Evolutionary conservation across 192 early-diverging fungal species (phyloP), one percentile per base, ranked within the genome.

Genomic region (Lunasporangiospora selenospora): DNA sequence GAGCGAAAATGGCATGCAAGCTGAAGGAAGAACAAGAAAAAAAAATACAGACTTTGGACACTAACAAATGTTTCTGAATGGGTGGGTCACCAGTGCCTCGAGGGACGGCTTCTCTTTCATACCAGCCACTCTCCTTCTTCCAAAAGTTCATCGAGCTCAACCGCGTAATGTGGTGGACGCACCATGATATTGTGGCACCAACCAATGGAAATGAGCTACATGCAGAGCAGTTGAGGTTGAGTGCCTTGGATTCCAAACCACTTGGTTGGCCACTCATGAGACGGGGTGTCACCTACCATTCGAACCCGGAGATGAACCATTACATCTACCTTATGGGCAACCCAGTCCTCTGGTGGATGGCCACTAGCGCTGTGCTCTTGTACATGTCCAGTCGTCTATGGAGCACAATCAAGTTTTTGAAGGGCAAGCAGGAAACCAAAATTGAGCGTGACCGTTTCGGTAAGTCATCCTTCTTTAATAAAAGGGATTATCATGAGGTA

Each of bases 241-340:
- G 81, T 16, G 89, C 92, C 58, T 93, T 93, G n/a, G 91, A 93
- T 31, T 97, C 95, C 36, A 79, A 85, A 5, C 95, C 97, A 15
- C 81, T 83, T 67, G 79, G 85, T 26, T 99, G 97, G 97, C 90
- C 92, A 10, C 81, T 95, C 53, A 81, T 97, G 49, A 77, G 84
- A 33, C 83, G 89, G 30, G 95, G 96, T 23, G 93, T 99, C 53
- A 88, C 86, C 6, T 98, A 95, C 76, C 93, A 85, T 79, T 88
- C 89, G 62, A 87, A 86, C 46, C 80, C 79, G 16, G 67, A 77
- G 37, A 77, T 85, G 29, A 79, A 83, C 61, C 76, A 88, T 50
- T 71, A 83, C 66, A 92, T 99, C 59, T 93, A 95, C 75, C 85
- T 97, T 7, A 67, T 97, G 23, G 96, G 96, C 19, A 98, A 97